Evolutionary conservation across 2,329 filamentous ascomycete genomes (phyloP).

Genomic region (Leptosphaerulina australis): DNA sequence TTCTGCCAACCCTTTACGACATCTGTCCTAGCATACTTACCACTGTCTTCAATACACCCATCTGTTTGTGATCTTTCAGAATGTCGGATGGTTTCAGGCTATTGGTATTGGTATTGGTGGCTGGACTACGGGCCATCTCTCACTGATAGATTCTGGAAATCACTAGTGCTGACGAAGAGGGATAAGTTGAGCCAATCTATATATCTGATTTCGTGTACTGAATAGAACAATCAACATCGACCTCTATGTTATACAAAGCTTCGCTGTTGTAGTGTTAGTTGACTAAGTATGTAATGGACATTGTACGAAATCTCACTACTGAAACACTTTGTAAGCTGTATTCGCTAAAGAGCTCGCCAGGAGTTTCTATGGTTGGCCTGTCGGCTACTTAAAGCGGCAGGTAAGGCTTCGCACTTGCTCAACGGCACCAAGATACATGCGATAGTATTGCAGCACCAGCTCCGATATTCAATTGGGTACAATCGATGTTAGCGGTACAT

Average conservation of each 20-base stretch:
- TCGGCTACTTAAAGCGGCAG: conserved; percentile 40
- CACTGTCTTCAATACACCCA: conserved; percentile 20
- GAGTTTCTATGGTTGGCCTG: conserved; percentile 38
- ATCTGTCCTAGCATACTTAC: conserved; percentile 18
- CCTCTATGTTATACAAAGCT: conserved; percentile 34
- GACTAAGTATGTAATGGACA: conserved; percentile 34
- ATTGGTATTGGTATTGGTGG: conserved; percentile 29
- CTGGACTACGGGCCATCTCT: conserved; percentile 29
- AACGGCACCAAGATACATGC: conserved; percentile 34
- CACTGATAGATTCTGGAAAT: conserved; percentile 13
- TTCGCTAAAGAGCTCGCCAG: conserved; percentile 24
- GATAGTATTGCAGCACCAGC: conserved; percentile 51
- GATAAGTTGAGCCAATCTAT: conserved; percentile 22
- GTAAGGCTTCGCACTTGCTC: conserved; percentile 38
- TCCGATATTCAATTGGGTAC: conserved; percentile 48
- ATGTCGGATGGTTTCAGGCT: conserved; percentile 20
- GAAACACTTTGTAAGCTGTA: neutral
- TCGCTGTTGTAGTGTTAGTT: conserved; percentile 39
- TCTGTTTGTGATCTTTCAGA: conserved; percentile 5
- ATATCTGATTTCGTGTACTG: conserved; percentile 13
- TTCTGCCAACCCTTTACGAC: conserved; percentile 19
- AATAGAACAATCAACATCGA: conserved; percentile 27
- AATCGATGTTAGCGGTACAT: conserved; percentile 28
- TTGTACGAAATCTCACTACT: neutral
- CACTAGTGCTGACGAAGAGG: conserved; percentile 19